Evolutionary conservation across 306 rosid genomes (phyloP), one percentile per base, ranked within the genome.

Genomic region (Luffa acutangula): DNA sequence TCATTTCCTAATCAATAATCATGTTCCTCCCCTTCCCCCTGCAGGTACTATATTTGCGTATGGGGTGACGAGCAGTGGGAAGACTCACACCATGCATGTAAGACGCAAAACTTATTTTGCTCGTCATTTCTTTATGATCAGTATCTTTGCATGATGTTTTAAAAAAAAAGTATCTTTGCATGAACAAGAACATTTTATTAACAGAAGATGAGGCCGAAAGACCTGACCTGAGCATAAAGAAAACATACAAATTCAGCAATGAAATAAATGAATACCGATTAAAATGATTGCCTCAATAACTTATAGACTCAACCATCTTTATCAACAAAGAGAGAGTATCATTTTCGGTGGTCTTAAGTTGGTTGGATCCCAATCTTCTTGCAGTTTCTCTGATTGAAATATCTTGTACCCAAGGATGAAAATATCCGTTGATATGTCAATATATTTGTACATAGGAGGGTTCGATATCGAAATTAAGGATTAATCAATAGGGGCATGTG

Each of bases 31-130:
- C 45, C 60, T 49, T 49, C 4, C 63, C 46, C 31, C 48, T 33
- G 36, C 63, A 95, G 99, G 99, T 79, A 95, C 99, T 36, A 89
- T 95, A 80, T 95, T 95, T 85, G 99, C 99, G 15, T 95, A 95
- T 82, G 99, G 99, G 77, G 99, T 95, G 74, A 91, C 99, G 56
- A 95, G 99, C 90, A 95, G 99, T 36, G 99, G 99, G 85, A 95
- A 95, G 93, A 95, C 99, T 82, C 99, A 95, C 87, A 95, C 99
- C 67, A 95, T 95, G 99, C 99, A 95, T 88, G 99, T 95, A 78
- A 95, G 97, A 81, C 72, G 48, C 67, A 37, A 56, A 54, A 58
- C 73, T 82, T 78, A 74, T 73, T 74, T 53, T 77, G 76, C 76
- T 72, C 14, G 74, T 79, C 59, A 46, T 75, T 80, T 62, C 58